Evolutionary conservation across 2,329 filamentous ascomycete species (phyloP), one percentile per base, ranked within the genome.

Genomic region (Alternaria arbusti): DNA sequence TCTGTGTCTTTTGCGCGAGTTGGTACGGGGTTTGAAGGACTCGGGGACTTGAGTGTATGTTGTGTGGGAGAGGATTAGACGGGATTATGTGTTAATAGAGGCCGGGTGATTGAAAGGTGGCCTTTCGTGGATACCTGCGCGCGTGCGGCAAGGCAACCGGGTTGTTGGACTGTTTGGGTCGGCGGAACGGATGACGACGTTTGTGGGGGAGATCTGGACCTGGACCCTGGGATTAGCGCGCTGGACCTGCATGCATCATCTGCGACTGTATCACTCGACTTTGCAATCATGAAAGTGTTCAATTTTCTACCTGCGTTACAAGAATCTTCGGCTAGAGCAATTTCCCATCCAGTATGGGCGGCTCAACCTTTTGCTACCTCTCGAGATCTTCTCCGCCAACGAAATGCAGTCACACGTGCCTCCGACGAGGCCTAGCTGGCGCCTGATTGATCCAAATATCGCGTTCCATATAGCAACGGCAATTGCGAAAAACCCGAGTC

Each of bases 181-280:
- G 30, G 40, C 12, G 58, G 43, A 59, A 52, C 46, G 51, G 55
- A 72, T 72, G 70, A 72, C 70, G 70, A 72, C 68, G 70, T 64
- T 68, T 61, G 59, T 63, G 52, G 63, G 55, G 59, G 44, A 44
- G n/a, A 40, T 40, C 25, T n/a, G 60, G 30, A 25, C 50, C 30
- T 49, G 56, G 49, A 57, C 40, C 23, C 68, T 66, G 70, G 59
- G 58, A 63, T 67, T 65, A 69, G 47, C 47, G 47, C n/a, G 7
- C 47, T 20, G 26, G 26, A 17, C n/a, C 47, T 32, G 26, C 26
- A 51, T 28, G 20, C 11, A 12, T 40, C 12, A 32, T 23, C 49
- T 26, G 17, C 15, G 5, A 28, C 45, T 28, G 9, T 15, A 28
- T 17, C 23, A 11, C 12, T 51, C 17, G 12, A 36, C 28, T 22